Percentiles rank a stretch among this genome's conserved stretches.
phyloP scores from a whole-genome alignment of 345 rosid species.

The Isatis tinctoria region DNA sequence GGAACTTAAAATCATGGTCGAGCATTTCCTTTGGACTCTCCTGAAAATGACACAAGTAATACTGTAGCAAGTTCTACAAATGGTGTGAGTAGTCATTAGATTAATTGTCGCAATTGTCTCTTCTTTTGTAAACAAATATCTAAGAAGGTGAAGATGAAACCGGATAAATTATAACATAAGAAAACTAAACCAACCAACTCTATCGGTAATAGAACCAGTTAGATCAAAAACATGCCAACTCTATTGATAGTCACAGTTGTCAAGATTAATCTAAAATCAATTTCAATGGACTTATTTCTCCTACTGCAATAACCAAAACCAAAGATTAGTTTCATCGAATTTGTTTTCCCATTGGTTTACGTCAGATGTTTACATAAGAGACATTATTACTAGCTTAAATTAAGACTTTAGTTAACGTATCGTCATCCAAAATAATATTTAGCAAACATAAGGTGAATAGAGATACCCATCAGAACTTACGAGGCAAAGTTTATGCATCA shows the following conservation, averaged over 20 bases:
- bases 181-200: neutral
- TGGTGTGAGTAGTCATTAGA: too few relatives aligned
- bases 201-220: neutral
- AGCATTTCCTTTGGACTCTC: too few relatives aligned
- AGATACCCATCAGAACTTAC: neutral
- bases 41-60: too few relatives aligned
- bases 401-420: neutral
- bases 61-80: too few relatives aligned
- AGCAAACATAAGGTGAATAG: too few relatives aligned
- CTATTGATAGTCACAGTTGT: neutral
- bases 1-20: too few relatives aligned
- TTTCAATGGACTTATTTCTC: too few relatives aligned
- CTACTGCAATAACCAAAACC: too few relatives aligned
- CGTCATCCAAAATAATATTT: neutral
- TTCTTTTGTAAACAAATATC: too few relatives aligned
- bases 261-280: neutral
- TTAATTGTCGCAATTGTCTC: too few relatives aligned
- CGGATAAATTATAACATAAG: neutral
- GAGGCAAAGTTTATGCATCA: neutral
- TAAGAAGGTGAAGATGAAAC: neutral
- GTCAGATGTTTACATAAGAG: neutral
- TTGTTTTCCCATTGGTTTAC: neutral
- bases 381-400: neutral
- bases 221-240: neutral
- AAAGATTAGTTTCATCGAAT: neutral